Evolutionary conservation across 768 basidiomycete species (phyloP).

Genomic region (Leucosporidium scottii): DNA sequence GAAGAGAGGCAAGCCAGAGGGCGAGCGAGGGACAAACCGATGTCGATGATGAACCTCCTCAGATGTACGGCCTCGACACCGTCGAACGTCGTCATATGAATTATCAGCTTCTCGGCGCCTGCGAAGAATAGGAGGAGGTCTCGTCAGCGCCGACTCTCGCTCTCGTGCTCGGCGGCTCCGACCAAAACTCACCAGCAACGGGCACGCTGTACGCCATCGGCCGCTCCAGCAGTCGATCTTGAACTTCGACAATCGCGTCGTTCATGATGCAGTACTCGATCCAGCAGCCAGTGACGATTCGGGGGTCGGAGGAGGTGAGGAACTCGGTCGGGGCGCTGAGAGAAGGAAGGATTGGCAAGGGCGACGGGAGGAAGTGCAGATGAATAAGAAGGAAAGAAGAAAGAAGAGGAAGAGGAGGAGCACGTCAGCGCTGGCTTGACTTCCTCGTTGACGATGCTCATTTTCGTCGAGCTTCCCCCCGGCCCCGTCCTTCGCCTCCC

Average conservation of each 20-base stretch:
- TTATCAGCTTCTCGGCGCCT: constrained; percentile 2
- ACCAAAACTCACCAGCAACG: constrained; percentile 2
- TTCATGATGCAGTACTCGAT: constrained; percentile 24
- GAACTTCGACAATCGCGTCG: neutral
- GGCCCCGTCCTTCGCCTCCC: no score
- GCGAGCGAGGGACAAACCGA: constrained; percentile 8
- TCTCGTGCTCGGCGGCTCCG: neutral
- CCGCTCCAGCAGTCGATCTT: constrained; percentile 15
- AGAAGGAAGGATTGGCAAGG: no score
- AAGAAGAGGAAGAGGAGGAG: neutral
- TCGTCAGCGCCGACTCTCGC: no score
- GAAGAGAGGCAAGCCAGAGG: neutral
- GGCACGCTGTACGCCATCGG: constrained; percentile 18
- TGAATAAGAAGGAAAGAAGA: no score
- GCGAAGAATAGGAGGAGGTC: neutral
- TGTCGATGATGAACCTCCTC: neutral
- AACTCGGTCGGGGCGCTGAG: constrained; percentile 1
- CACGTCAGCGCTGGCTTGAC: neutral
- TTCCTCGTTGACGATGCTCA: no score
- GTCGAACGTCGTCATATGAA: constrained; percentile 15
- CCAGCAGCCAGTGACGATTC: constrained; percentile 25
- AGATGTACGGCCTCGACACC: constrained; percentile 5
- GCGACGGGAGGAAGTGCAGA: no score
- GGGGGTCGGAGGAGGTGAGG: neutral
- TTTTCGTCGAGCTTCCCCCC: no score